These are phyloP conservation scores for Candida insectorum DNA, from an alignment of 805 yeast genomes.

Conservation along the genomic window DNA sequence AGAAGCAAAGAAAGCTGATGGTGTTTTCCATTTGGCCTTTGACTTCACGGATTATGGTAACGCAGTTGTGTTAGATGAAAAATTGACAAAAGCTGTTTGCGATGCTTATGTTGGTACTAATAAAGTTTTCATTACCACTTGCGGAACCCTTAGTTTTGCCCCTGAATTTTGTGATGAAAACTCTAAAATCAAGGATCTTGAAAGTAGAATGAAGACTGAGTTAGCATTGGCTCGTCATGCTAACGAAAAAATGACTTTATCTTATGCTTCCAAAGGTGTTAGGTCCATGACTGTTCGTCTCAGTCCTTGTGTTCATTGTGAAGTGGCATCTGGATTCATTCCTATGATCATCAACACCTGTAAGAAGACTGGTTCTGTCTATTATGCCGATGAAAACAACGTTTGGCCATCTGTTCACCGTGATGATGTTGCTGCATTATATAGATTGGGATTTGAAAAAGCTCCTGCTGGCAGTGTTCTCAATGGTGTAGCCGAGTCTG, in stretches of 20 bases:
- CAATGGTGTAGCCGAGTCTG: conserved; percentile 15
- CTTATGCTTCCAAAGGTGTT: conserved; percentile 20
- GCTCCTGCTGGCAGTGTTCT: conserved; percentile 7
- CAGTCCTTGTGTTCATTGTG: conserved; percentile 33
- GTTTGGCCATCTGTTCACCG: conserved; percentile 28
- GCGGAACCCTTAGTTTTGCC: neutral
- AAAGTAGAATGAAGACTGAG: neutral
- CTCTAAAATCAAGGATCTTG: neutral
- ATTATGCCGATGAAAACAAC: conserved; percentile 31
- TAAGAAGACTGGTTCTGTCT: conserved; percentile 26
- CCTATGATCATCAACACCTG: conserved; percentile 21
- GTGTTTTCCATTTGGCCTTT: conserved; percentile 35
- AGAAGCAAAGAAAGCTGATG: conserved; percentile 29
- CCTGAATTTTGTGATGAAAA: neutral
- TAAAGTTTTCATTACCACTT: conserved; percentile 18
- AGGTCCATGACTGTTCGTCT: conserved; percentile 22
- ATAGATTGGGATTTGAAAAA: conserved; percentile 9
- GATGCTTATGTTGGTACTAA: conserved; percentile 24
- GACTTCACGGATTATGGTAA: conserved; percentile 20
- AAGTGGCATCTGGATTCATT: conserved; percentile 22
- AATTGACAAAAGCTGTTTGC: no score
- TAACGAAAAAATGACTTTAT: neutral
- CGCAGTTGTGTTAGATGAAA: no score
- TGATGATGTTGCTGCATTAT: conserved; percentile 29
- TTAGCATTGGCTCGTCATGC: neutral